Conservation (phyloP, 306 rosid genomes). For the Citrullus mucosospermus region DNA sequence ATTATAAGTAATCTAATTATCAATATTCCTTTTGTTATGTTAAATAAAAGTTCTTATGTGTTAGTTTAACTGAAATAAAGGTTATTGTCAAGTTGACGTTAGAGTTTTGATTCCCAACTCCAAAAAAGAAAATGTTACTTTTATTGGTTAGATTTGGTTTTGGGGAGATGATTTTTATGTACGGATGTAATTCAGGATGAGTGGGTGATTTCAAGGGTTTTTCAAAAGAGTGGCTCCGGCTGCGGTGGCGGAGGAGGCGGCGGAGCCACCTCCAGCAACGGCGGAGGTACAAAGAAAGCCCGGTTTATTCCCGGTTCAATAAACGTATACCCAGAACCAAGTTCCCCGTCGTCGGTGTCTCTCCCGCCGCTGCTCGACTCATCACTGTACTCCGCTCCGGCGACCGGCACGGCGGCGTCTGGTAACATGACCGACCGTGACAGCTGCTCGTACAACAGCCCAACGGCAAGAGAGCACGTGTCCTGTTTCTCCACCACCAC, state of each 20-base stretch:
- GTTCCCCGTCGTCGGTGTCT: conserved; percentile 69
- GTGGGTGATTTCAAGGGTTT: conserved; percentile 94
- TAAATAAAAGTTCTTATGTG: too few relatives aligned
- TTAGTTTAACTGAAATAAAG: too few relatives aligned
- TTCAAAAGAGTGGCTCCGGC: conserved; percentile 42
- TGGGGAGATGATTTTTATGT: neutral
- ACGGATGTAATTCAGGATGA: conserved; percentile 40
- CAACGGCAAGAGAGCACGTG: conserved; percentile 80
- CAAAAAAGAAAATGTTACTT: too few relatives aligned
- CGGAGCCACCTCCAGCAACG: conserved; percentile 11
- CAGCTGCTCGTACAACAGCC: conserved; percentile 38
- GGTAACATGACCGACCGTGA: conserved; percentile 29
- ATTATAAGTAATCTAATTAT: too few relatives aligned
- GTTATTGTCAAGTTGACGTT: too few relatives aligned
- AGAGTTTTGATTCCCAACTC: too few relatives aligned
- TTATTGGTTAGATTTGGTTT: too few relatives aligned
- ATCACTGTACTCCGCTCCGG: conserved; percentile 30
- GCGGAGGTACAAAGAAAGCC: conserved; percentile 35
- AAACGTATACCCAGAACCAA: conserved; percentile 42
- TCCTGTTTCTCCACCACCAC: conserved; percentile 99
- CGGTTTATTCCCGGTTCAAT: conserved; percentile 20
- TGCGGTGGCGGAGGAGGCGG: conserved; percentile 13
- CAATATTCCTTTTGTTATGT: too few relatives aligned
- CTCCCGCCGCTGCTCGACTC: conserved; percentile 85
- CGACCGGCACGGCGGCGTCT: neutral